A percentile compares a stretch with the other conserved stretches of the same genome.
Evolutionary conservation across 2,329 filamentous ascomycete species (phyloP).

Genomic region (Pseudocercospora cruenta): DNA sequence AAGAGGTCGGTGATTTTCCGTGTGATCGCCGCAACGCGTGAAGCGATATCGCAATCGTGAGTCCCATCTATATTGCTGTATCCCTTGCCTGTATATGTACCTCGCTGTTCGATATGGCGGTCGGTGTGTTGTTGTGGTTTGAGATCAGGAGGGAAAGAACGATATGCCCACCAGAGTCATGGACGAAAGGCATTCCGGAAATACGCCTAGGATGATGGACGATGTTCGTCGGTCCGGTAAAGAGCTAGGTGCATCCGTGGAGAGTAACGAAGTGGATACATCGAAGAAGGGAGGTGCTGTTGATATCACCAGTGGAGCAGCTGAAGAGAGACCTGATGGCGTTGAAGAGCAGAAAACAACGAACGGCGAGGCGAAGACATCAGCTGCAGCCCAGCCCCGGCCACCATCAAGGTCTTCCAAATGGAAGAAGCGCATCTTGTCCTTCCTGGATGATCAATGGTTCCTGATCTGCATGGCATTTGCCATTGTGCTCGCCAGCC

Average conservation of each 20-base stretch:
- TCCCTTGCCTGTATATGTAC: neutral
- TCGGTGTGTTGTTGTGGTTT: neutral
- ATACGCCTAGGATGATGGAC: neutral
- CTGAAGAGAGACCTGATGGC: neutral
- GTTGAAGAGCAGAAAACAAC: neutral
- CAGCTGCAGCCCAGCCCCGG: neutral
- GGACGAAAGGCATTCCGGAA: neutral
- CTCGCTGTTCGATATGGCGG: neutral
- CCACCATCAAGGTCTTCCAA: neutral
- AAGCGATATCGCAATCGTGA: neutral
- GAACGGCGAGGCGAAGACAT: neutral
- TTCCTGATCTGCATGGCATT: conserved; percentile 65
- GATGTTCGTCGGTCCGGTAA: neutral
- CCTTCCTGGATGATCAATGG: conserved; percentile 59
- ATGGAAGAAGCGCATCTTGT: conserved; percentile 8
- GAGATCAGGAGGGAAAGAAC: neutral
- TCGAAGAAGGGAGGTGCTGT: neutral
- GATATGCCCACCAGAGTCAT: neutral
- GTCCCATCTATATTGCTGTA: neutral
- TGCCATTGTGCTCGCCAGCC: conserved; percentile 57
- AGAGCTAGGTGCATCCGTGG: neutral
- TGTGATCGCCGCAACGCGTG: neutral
- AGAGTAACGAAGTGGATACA: neutral
- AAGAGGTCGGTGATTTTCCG: neutral
- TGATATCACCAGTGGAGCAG: neutral